Percentiles rank a stretch among this genome's conserved stretches.
Evolutionary conservation across 192 early-diverging fungal genomes (phyloP).

Genomic region (Polychytrium aggregatum): DNA sequence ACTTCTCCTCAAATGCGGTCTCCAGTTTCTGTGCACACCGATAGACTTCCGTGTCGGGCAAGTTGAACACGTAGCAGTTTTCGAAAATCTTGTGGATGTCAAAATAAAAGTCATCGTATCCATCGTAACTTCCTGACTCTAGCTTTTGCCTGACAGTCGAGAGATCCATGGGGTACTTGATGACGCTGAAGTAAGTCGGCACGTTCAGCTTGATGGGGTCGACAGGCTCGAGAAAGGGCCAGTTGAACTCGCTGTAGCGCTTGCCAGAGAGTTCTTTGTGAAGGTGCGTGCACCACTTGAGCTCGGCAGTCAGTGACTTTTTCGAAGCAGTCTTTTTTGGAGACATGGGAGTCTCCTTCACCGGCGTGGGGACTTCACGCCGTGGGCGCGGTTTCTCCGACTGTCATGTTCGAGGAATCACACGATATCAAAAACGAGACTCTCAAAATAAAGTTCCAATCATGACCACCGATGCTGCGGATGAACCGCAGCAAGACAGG

Average conservation of each 20-base stretch:
- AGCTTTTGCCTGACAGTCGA: constrained; percentile 64
- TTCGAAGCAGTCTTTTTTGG: constrained; percentile 1
- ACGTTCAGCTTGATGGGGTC: constrained; percentile 73
- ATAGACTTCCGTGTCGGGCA: constrained; percentile 51
- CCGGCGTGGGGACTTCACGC: constrained; percentile 20
- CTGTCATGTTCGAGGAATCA: too few relatives aligned
- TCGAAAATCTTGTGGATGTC: constrained; percentile 72
- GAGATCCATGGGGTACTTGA: constrained; percentile 86
- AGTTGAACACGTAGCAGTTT: constrained; percentile 81
- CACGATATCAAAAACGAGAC: too few relatives aligned
- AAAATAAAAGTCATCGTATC: constrained; percentile 55
- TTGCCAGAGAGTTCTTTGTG: constrained; percentile 26
- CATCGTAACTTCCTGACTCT: constrained; percentile 49
- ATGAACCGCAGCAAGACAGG: too few relatives aligned
- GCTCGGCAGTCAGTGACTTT: constrained; percentile 10
- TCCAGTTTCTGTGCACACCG: constrained; percentile 61
- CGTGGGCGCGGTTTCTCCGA: too few relatives aligned
- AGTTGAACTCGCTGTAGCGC: constrained; percentile 16
- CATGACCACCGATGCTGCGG: too few relatives aligned
- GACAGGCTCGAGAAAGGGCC: constrained; percentile 60
- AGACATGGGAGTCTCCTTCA: constrained; percentile 4
- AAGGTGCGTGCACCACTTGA: constrained; percentile 21
- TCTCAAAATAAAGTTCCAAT: too few relatives aligned
- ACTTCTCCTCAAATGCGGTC: constrained; percentile 67
- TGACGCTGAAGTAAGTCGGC: constrained; percentile 73